Evolutionary conservation across 768 basidiomycete species (phyloP), one percentile per base, ranked within the genome.

Genomic region (Clitopilus hobsonii): DNA sequence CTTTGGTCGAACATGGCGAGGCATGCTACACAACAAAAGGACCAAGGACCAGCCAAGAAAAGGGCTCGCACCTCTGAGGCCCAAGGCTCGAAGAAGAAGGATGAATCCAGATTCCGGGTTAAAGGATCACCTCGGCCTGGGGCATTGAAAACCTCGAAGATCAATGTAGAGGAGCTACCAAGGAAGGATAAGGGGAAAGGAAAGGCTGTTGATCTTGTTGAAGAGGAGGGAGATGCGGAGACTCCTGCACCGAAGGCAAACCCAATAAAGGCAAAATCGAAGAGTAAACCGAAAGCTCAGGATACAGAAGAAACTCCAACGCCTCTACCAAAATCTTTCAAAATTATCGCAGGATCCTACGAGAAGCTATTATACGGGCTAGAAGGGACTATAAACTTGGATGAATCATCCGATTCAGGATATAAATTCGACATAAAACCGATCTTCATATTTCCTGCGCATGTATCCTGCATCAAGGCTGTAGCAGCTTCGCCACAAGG

Each of bases 371-470:
- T 99, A 16, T 98, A 97, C 61, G 95, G 95, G 11, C 75, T 97
- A 16, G 81, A 92, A 56, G 92, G 88, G 29, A 74, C 81, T 0
- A 72, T 82, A 45, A 69, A 72, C 16, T 54, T 67, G 28, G 67
- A 68, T 49, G 61, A 70, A 5, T 27, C 56, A 6, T 7, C 51
- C 8, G 7, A 20, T 18, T 8, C 24, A 30, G 53, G 38, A 8
- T 60, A 60, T 56, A 56, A 25, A 0, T 28, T 55, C 57, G 61
- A 73, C 18, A 64, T 96, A 25, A 83, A 84, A 53, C 94, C 97
- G 0, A 80, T 91, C 41, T 99, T 99, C 71, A 91, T 94, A 58
- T 99, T 99, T 72, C 95, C 97, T 25, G 97, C 97, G 0, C 97
- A 99, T 67, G 84, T 96, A 41, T 93, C 91, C 1, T 94, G 85